A percentile compares a stretch with the other conserved stretches of the same genome.
Conservation (phyloP, 192 early-diverging fungal species). For the Dispira simplex region DNA sequence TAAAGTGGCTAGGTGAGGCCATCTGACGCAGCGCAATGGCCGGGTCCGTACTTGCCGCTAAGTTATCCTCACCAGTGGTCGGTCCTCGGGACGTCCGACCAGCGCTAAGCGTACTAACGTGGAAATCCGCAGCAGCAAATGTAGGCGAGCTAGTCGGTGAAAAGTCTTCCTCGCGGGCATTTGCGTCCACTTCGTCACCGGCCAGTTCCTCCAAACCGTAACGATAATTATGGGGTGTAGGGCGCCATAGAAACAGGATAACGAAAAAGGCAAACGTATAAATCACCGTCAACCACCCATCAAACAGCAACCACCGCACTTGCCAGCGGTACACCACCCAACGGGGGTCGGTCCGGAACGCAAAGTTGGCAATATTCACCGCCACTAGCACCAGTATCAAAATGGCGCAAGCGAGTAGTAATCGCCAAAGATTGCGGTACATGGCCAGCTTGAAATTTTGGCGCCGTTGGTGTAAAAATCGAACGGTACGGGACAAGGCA, state of each 20-base stretch:
- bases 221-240: slow-evolving; percentile 78
- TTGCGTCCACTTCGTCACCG: slow-evolving; percentile 52
- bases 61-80: neutral
- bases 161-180: slow-evolving; percentile 39
- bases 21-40: slow-evolving; percentile 7
- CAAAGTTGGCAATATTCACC: slow-evolving; percentile 64
- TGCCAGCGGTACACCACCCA: slow-evolving; percentile 70
- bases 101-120: neutral
- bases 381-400: slow-evolving; percentile 66
- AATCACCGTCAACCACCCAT: slow-evolving; percentile 83
- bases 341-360: slow-evolving; percentile 36
- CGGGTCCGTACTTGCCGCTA: neutral
- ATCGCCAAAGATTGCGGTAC: slow-evolving; percentile 70
- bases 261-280: slow-evolving; percentile 65
- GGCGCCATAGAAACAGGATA: slow-evolving; percentile 83
- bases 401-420: slow-evolving; percentile 60
- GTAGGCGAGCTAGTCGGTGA: slow-evolving; percentile 2
- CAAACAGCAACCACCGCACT: slow-evolving; percentile 81
- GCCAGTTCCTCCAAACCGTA: slow-evolving; percentile 79
- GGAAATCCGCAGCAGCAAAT: slow-evolving; percentile 2
- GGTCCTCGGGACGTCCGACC: neutral
- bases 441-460: slow-evolving; percentile 84
- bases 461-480: slow-evolving; percentile 53
- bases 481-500: slow-evolving; percentile 63
- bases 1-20: neutral